Conservation (phyloP, 2,329 filamentous ascomycete genomes). For the Cercospora sp. region DNA sequence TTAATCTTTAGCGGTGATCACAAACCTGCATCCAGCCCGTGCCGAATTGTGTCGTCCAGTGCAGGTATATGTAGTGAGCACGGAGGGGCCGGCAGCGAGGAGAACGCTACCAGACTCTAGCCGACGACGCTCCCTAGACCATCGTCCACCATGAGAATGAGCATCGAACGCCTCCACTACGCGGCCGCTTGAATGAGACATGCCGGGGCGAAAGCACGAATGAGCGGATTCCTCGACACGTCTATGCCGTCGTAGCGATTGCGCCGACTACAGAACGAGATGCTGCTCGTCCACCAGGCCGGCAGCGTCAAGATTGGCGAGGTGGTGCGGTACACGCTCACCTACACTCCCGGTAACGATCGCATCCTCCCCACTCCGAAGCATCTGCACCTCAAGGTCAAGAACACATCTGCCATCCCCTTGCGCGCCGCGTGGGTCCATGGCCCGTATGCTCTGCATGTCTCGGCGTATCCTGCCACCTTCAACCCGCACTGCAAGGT, state of each 20-base stretch:
- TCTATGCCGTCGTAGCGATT: not conserved
- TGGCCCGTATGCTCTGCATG: constrained; percentile 88
- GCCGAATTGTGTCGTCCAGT: not conserved
- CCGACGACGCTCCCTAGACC: not conserved
- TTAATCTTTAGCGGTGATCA: not conserved
- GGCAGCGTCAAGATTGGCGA: constrained; percentile 93
- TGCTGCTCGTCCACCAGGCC: constrained; percentile 88
- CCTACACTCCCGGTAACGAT: constrained; percentile 85
- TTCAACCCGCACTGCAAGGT: constrained; percentile 83
- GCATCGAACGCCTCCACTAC: not conserved
- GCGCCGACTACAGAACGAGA: constrained; percentile 41
- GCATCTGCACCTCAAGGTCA: constrained; percentile 79
- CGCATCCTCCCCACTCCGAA: constrained; percentile 84
- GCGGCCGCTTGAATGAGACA: not conserved
- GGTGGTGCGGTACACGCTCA: constrained; percentile 84
- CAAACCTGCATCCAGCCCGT: not conserved
- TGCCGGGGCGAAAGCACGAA: not conserved
- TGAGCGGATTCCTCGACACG: not conserved
- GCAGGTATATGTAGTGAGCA: not conserved
- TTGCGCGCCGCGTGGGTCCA: constrained; percentile 94
- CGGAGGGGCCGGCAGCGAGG: not conserved
- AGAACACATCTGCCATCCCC: constrained; percentile 87
- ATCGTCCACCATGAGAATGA: not conserved
- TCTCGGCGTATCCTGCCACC: constrained; percentile 77
- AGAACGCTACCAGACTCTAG: not conserved